phyloP scores from a whole-genome alignment of 2,329 filamentous ascomycete species.

The Penicillium sumatraense region DNA sequence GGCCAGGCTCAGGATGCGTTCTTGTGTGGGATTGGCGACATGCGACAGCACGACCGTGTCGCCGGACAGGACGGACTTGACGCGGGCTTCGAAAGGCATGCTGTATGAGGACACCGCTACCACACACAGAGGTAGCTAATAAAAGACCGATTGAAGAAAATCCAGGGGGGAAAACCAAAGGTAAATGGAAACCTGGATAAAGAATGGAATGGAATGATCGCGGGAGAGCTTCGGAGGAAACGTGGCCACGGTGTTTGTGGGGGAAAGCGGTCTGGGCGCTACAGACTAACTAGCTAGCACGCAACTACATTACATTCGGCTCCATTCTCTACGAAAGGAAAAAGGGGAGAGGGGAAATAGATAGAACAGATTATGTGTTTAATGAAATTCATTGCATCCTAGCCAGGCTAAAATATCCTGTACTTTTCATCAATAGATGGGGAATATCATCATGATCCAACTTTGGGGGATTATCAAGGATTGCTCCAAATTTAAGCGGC shows the following conservation, averaged over 20 bases:
- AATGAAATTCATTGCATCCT: constrained; percentile 28
- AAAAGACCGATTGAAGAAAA: constrained; percentile 10
- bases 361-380: neutral
- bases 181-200: constrained; percentile 13
- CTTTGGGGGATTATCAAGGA: constrained; percentile 15
- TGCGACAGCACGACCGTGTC: constrained; percentile 87
- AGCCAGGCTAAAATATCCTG: constrained; percentile 21
- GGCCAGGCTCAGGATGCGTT: constrained; percentile 86
- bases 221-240: constrained; percentile 31
- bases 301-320: neutral
- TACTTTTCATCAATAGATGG: constrained; percentile 25
- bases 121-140: constrained; percentile 15
- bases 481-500: constrained; percentile 61
- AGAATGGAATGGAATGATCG: constrained; percentile 16
- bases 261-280: constrained; percentile 35
- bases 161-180: constrained; percentile 4
- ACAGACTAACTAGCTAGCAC: neutral
- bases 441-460: constrained; percentile 19
- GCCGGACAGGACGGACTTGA: constrained; percentile 93
- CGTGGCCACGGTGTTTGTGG: constrained; percentile 36
- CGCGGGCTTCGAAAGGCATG: constrained; percentile 64
- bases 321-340: neutral
- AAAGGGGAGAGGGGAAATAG: neutral
- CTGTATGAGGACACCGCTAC: constrained; percentile 25
- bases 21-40: constrained; percentile 77